Evolutionary conservation across 2,329 filamentous ascomycete species (phyloP).

Genomic region (Monosporascus sp.): DNA sequence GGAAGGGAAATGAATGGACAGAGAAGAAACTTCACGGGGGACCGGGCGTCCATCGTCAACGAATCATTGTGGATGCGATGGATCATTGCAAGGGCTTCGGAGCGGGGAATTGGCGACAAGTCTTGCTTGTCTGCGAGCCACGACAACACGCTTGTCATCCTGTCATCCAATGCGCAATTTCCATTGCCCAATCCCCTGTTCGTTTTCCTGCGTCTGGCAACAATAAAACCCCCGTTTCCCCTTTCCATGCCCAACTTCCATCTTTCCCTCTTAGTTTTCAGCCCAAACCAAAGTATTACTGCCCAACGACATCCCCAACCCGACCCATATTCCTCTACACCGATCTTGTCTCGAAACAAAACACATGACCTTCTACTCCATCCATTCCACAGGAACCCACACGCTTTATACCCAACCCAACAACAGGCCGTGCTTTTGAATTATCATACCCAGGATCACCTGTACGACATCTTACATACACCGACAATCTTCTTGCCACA

Average conservation of each 20-base stretch:
- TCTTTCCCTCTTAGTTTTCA: constrained; percentile 29
- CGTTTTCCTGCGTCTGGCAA: constrained; percentile 21
- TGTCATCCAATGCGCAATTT: constrained; percentile 3
- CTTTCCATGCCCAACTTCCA: constrained; percentile 34
- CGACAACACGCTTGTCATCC: constrained; percentile 11
- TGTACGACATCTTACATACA: constrained; percentile 11
- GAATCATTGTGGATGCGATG: background rate
- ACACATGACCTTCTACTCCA: background rate
- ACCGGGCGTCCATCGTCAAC: background rate
- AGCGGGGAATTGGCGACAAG: background rate
- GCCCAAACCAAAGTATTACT: constrained; percentile 28
- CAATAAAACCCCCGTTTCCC: constrained; percentile 48
- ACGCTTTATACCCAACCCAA: constrained; percentile 10
- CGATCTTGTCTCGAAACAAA: constrained; percentile 17
- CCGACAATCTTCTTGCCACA: constrained; percentile 16
- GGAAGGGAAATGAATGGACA: constrained; percentile 5
- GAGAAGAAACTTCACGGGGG: background rate
- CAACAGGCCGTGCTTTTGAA: constrained; percentile 16
- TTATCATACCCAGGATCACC: constrained; percentile 21
- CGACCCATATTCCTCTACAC: constrained; percentile 16
- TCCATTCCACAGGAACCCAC: constrained; percentile 6
- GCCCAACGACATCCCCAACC: constrained; percentile 26
- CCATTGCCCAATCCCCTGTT: constrained; percentile 25
- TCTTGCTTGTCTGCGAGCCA: background rate
- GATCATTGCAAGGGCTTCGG: background rate